Base-by-base conservation (phyloP, 305 asterid species). In the Rubia balearica region DNA sequence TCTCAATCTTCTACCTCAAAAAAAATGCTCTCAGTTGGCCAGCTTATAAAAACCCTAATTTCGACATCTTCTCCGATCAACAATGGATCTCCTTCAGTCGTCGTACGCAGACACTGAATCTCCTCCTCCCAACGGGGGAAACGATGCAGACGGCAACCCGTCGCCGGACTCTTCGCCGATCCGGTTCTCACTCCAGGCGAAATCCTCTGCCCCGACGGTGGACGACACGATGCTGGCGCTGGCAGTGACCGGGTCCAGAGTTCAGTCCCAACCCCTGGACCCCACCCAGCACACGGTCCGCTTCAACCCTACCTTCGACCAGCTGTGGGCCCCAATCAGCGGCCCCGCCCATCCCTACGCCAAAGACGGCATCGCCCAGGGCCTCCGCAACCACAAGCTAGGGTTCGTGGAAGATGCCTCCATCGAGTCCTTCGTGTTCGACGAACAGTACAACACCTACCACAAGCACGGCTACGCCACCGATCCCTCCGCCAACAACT, bases 341-440 rank as follows among this genome's bases (percentile, higher is more conserved):
- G 99, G 98, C 22, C 99, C 99, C 43, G 90, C 98, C 1, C 99
- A 94, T 70, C 99, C 99, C 13, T 91, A 88, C 71, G 97, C 98
- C 13, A 94, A 94, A 51, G 99, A 94, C 70, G 99, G 99, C 11
- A 82, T 94, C 22, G 96, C 98, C 5, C 99, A 91, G 62, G 99
- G 99, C 19, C 86, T 91, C 65, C 88, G 99, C 64, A 94, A 94
- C 75, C 99, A 94, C 83, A 94, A 94, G 83, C 84, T 94, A 3
- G 99, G 98, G 67, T 91, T 91, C 48, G 99, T 94, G 4, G 99
- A 94, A 46, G 74, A 94, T 61, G 98, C 99, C 4, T 70, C 86
- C 5, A 86, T 91, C 8, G 96, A 81, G 68, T 80, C 96, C 6
- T 94, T 94, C 51, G 96, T 89, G 17, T 94, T 94, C 43, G 99